Base-by-base conservation (phyloP, 2,329 filamentous ascomycete species). In the Cladosporium sp. region DNA sequence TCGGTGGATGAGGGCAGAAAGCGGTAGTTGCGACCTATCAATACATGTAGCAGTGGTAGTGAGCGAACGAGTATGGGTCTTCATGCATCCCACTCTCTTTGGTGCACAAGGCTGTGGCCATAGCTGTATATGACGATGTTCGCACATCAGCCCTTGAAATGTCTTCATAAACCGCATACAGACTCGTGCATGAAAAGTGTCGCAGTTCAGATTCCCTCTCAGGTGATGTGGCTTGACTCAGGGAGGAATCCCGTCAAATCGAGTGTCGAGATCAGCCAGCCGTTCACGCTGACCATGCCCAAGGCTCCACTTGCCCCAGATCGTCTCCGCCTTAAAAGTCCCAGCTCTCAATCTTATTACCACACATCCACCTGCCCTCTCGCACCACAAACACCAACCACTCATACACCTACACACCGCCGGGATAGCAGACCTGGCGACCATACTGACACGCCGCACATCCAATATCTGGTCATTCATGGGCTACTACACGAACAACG, bases 401-500 rank as follows among this genome's bases (percentile, higher is more conserved):
- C 33, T 44, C 35, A 59, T 16, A 59, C 31, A 59, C 21, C 29
- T 18, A 37, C 33, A n/a, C 6, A 14, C 31, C 56, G 37, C 56
- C 56, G 37, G 56, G 56, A 59, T 7, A 23, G 23, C 23, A 59
- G 56, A 59, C 56, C 56, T 59, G 56, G 56, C 37, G 56, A 59
- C 56, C 33, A 7, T 2, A 35, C 12, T 23, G 35, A 28, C 35
- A 28, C 10, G 26, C 35, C 16, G 5, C 33, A 59, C 23, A 28
- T 14, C 6, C 23, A 1, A 46, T 29, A 59, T n/a, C 37, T 57
- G 37, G 56, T 56, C 61, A 63, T 63, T 37, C 44, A 63, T 63
- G 61, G 61, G 61, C 61, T 63, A 63, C 61, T 63, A 63, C 61
- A 63, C 49, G 61, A 53, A 46, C 59, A 52, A 50, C 60, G 60